Evolutionary conservation across 2,329 filamentous ascomycete species (phyloP).

Genomic region (Magnaporthiopsis rhizophila): DNA sequence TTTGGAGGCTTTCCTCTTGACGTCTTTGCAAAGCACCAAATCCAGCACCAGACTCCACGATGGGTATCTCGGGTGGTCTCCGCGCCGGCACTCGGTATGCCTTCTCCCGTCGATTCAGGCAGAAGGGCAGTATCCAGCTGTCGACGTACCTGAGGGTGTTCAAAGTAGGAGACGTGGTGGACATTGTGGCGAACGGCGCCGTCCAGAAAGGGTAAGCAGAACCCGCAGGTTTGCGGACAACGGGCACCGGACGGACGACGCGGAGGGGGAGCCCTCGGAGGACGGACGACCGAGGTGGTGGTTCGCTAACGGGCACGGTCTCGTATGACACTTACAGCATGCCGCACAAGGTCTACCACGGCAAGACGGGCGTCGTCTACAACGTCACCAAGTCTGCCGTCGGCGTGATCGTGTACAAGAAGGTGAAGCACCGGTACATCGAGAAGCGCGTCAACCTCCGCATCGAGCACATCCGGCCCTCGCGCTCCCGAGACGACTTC

Average conservation of each 20-base stretch:
- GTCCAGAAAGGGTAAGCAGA: conserved; percentile 87
- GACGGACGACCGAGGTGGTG: conserved; percentile 5
- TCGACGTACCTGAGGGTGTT: conserved; percentile 93
- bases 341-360: conserved; percentile 99
- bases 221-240: not conserved
- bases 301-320: conserved; percentile 27
- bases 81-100: conserved; percentile 84
- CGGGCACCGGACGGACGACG: no score
- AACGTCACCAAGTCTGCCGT: conserved; percentile 98
- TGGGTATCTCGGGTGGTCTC: conserved; percentile 84
- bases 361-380: conserved; percentile 97
- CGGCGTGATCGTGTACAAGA: conserved; percentile 99
- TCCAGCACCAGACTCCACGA: conserved; percentile 28
- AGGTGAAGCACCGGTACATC: conserved; percentile 98
- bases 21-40: not conserved
- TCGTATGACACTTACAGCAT: conserved; percentile 56
- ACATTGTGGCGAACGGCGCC: conserved; percentile 97
- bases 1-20: no score
- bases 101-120: conserved; percentile 90
- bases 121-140: conserved; percentile 89
- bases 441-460: conserved; percentile 99
- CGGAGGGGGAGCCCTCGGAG: conserved; percentile 9
- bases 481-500: conserved; percentile 95
- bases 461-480: conserved; percentile 92
- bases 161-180: conserved; percentile 97